Evolutionary conservation across 768 basidiomycete genomes (phyloP).

Genomic region (Fistulinella prunicolor): DNA sequence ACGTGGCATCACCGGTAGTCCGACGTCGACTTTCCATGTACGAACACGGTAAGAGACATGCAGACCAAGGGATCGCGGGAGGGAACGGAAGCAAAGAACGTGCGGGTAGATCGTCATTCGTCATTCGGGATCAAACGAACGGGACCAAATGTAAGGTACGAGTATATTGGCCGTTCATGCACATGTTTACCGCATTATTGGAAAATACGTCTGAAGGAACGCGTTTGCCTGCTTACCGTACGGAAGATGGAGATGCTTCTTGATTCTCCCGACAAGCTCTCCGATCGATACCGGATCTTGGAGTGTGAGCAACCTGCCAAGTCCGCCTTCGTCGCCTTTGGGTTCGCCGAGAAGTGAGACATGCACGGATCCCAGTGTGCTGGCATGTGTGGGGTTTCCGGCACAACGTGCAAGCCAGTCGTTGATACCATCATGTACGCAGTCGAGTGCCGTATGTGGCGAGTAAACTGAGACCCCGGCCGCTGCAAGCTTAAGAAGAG

Average conservation of each 20-base stretch:
- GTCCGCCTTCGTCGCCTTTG: constrained; percentile 50
- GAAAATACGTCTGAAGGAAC: constrained; percentile 5
- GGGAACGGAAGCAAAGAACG: constrained; percentile 19
- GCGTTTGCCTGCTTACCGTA: constrained; percentile 44
- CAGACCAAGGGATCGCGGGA: constrained; percentile 2
- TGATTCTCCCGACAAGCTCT: constrained; percentile 65
- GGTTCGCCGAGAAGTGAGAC: constrained; percentile 40
- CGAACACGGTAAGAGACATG: constrained; percentile 10
- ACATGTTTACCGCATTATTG: constrained; percentile 11
- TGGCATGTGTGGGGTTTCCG: constrained; percentile 33
- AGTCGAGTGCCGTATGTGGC: constrained; percentile 88
- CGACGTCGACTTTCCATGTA: constrained; percentile 59
- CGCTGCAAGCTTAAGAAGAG: constrained; percentile 76
- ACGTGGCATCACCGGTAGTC: constrained; percentile 39
- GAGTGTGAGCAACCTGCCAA: constrained; percentile 68
- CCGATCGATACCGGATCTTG: constrained; percentile 53
- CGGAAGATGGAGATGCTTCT: constrained; percentile 57
- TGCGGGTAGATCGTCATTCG: constrained; percentile 10
- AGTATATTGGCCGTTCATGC: background rate
- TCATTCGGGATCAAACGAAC: constrained; percentile 11
- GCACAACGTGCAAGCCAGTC: constrained; percentile 77
- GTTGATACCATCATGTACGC: constrained; percentile 81
- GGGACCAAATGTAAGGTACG: background rate
- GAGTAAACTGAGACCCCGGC: constrained; percentile 82
- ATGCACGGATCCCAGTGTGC: constrained; percentile 25